Evolutionary conservation across 495 filamentous ascomycete species (phyloP).

Genomic region (Neurospora sp.): DNA sequence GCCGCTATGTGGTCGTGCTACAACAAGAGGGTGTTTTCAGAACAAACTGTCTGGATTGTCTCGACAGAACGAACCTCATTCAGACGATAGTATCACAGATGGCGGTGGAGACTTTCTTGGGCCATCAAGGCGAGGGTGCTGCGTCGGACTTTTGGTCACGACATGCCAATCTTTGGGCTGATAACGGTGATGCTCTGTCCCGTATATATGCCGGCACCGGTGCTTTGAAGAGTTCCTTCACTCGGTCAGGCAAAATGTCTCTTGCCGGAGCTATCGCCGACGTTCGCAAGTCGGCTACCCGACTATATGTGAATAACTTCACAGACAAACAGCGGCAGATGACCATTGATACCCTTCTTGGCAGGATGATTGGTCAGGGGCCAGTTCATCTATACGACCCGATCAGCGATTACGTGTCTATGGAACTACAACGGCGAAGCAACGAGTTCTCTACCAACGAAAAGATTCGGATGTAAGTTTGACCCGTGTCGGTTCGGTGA

Average conservation of each 20-base stretch:
- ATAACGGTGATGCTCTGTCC: conserved; percentile 90
- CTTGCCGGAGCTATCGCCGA: conserved; percentile 90
- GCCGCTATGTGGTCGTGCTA: conserved; percentile 56
- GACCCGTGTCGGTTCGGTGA: not conserved
- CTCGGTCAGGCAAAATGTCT: conserved; percentile 93
- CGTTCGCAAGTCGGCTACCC: conserved; percentile 83
- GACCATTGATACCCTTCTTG: conserved; percentile 86
- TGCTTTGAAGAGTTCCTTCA: conserved; percentile 90
- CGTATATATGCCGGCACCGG: conserved; percentile 96
- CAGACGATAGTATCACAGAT: conserved; percentile 91
- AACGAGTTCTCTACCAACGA: conserved; percentile 40
- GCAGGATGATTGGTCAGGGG: conserved; percentile 69
- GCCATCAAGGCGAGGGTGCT: conserved; percentile 53
- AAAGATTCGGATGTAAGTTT: conserved; percentile 37
- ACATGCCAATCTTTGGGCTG: conserved; percentile 92
- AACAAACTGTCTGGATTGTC: conserved; percentile 92
- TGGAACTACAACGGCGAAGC: conserved; percentile 57
- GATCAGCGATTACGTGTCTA: conserved; percentile 76
- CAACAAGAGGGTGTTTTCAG: conserved; percentile 93
- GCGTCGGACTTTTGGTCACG: conserved; percentile 76
- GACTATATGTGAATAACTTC: conserved; percentile 96
- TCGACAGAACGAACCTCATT: conserved; percentile 92
- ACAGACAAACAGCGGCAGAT: conserved; percentile 86
- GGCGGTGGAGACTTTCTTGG: conserved; percentile 72
- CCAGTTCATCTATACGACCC: conserved; percentile 87